These are phyloP conservation scores for Claviceps digitariae DNA, from an alignment of 2,329 filamentous ascomycete species.

Conservation along the genomic window DNA sequence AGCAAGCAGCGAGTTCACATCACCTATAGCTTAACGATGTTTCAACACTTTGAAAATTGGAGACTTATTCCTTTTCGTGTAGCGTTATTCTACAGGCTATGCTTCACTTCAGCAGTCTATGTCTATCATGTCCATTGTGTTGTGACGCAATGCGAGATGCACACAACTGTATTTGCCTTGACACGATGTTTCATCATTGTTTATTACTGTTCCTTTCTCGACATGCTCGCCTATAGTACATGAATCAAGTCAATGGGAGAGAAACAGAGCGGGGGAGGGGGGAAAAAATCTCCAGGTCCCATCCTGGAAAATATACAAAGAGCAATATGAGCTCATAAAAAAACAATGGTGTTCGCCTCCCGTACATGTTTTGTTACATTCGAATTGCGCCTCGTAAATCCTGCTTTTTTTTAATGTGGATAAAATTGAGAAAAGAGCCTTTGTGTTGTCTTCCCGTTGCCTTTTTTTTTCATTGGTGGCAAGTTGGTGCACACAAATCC, in stretches of 20 bases:
- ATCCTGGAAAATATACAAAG: slow-evolving; percentile 24
- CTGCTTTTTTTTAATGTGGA: neutral
- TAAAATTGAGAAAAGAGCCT: slow-evolving; percentile 2
- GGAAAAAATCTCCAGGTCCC: slow-evolving; percentile 21
- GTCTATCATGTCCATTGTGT: no score
- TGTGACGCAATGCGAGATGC: neutral
- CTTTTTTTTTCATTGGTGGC: neutral
- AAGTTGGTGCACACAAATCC: neutral
- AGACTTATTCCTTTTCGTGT: no score
- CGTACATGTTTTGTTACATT: slow-evolving; percentile 6
- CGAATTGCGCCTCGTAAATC: neutral
- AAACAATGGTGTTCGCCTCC: slow-evolving; percentile 8
- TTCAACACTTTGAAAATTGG: no score
- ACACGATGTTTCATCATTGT: slow-evolving; percentile 2
- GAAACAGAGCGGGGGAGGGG: slow-evolving; percentile 22
- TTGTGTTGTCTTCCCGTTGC: neutral
- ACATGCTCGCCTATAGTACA: slow-evolving; percentile 22
- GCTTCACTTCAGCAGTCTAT: no score
- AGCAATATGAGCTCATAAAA: slow-evolving; percentile 17
- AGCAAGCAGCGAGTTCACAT: no score
- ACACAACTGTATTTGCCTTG: neutral
- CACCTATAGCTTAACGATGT: no score
- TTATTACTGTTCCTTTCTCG: slow-evolving; percentile 17
- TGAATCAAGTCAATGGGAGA: slow-evolving; percentile 22
- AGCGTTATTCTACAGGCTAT: no score